These are phyloP conservation scores for Daldinia sp. DNA, from an alignment of 2,329 filamentous ascomycete species.

Conservation along the genomic window DNA sequence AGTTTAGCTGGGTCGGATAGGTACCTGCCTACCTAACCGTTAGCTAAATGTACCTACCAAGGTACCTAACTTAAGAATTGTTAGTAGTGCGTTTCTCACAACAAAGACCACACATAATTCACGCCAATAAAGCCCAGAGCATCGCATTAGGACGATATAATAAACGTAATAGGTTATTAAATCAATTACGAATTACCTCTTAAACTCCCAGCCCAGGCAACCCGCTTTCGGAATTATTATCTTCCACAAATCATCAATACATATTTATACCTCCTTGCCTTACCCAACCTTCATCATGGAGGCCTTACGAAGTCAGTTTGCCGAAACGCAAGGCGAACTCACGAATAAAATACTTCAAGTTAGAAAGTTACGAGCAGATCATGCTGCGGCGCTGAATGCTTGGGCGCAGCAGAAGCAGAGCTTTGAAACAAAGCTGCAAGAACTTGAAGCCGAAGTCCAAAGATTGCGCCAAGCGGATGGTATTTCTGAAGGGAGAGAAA, in stretches of 20 bases:
- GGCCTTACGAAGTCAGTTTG: conserved; percentile 40
- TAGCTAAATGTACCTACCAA: no score
- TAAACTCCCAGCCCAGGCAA: neutral
- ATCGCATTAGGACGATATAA: neutral
- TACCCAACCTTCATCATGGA: conserved; percentile 36
- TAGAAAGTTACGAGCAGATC: conserved; percentile 36
- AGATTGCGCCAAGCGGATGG: conserved; percentile 8
- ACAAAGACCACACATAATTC: conserved; percentile 7
- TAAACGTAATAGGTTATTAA: neutral
- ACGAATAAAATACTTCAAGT: conserved; percentile 39
- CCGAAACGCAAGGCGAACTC: conserved; percentile 41
- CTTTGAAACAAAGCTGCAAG: conserved; percentile 26
- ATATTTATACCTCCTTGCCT: neutral
- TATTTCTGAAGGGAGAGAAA: neutral
- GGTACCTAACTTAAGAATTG: no score
- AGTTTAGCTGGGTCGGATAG: no score
- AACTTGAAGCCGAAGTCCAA: conserved; percentile 36
- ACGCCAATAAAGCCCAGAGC: conserved; percentile 8
- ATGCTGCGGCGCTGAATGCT: conserved; percentile 12
- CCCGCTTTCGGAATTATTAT: conserved; percentile 3
- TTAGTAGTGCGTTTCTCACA: no score
- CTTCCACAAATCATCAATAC: neutral
- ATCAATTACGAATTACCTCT: neutral
- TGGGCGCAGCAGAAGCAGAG: conserved; percentile 34
- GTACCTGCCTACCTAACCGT: no score